Percentiles rank a stretch among this genome's conserved stretches.
Evolutionary conservation across 805 yeast genomes (phyloP).

Genomic region (Candida silvicultrix): DNA sequence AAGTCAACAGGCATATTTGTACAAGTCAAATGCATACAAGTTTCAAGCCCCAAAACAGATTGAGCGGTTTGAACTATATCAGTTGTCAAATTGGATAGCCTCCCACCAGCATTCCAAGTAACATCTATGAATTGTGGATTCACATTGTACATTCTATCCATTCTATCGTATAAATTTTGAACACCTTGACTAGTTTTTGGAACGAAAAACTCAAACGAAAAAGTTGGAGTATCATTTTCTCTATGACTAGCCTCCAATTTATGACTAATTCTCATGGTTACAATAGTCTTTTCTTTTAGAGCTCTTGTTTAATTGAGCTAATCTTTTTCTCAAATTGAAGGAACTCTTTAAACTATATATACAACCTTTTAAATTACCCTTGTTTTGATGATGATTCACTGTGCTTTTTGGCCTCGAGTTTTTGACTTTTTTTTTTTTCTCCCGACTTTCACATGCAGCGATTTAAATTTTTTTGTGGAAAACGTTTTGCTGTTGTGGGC

Average conservation of each 20-base stretch:
- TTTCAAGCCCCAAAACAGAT: conserved; percentile 84
- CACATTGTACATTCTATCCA: conserved; percentile 94
- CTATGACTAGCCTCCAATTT: conserved; percentile 28
- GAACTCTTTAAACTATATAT: too few relatives aligned
- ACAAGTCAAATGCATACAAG: conserved; percentile 97
- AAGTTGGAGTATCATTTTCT: conserved; percentile 49
- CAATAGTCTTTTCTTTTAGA: neutral
- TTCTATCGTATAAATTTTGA: conserved; percentile 90
- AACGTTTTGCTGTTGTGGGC: too few relatives aligned
- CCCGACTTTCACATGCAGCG: neutral
- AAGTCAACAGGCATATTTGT: conserved; percentile 83
- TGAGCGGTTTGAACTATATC: conserved; percentile 92
- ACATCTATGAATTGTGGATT: conserved; percentile 91
- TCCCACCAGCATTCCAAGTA: conserved; percentile 99
- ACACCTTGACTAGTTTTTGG: conserved; percentile 98
- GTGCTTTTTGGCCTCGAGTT: neutral
- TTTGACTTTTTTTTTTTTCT: neutral
- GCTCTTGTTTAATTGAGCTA: too few relatives aligned
- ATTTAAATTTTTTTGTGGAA: too few relatives aligned
- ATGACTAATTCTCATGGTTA: conserved; percentile 30
- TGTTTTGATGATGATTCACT: neutral
- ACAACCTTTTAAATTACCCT: too few relatives aligned
- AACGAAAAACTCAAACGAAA: conserved; percentile 94
- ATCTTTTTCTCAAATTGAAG: too few relatives aligned
- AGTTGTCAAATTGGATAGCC: conserved; percentile 73